Conservation (phyloP, 225 moss, liverwort and hornwort genomes). For the Bryoerythrophyllum caledonicum region DNA sequence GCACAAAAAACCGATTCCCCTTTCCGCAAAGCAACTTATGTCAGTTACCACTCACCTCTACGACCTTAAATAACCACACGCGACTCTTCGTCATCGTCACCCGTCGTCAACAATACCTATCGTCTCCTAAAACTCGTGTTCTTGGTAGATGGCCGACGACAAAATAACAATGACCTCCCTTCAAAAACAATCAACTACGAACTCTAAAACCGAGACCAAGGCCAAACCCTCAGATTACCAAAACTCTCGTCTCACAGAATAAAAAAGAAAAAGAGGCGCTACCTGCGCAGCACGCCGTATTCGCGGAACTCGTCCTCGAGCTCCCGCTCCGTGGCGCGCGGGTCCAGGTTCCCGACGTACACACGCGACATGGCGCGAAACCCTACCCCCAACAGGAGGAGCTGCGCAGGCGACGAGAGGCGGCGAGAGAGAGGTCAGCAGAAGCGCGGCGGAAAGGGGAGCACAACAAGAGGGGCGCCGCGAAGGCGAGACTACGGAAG, state of each 20-base stretch:
- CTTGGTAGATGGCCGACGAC: background rate
- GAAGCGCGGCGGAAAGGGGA: background rate
- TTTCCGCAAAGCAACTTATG: background rate
- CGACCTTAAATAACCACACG: background rate
- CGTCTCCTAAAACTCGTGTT: background rate
- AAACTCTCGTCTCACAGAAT: slow-evolving; percentile 24
- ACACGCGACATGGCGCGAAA: slow-evolving; percentile 88
- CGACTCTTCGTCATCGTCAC: background rate
- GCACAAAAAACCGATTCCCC: background rate
- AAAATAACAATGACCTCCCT: background rate
- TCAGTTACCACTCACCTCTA: background rate
- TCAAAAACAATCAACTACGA: background rate
- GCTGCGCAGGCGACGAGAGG: slow-evolving; percentile 2
- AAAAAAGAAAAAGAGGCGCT: background rate
- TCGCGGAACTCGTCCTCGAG: slow-evolving; percentile 99
- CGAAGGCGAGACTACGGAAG: no score
- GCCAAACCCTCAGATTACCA: background rate
- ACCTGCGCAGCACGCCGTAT: slow-evolving; percentile 95
- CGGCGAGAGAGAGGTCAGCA: background rate
- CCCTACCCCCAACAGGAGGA: slow-evolving; percentile 15
- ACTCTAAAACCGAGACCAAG: background rate
- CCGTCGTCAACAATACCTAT: no score
- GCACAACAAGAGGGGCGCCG: no score
- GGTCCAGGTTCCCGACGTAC: slow-evolving; percentile 99
- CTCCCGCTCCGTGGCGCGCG: slow-evolving; percentile 98